Base-by-base conservation (phyloP, 495 filamentous ascomycete genomes). In the Ascodesmis nigricans region DNA sequence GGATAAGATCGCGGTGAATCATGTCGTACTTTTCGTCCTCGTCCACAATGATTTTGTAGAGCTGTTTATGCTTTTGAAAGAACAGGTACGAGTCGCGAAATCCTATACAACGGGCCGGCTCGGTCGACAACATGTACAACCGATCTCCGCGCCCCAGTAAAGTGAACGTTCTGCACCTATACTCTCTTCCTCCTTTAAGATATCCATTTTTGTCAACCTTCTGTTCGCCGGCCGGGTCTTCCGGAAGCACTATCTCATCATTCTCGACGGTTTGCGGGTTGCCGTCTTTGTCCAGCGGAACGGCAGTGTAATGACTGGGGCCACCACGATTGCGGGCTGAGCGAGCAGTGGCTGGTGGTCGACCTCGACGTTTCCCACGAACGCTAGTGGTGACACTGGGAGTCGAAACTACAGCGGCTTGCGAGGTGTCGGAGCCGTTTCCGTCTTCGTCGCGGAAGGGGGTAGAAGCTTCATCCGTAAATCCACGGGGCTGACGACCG, bases 11-110 rank as follows among this genome's bases (percentile, higher is more conserved):
- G 30, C 87, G 75, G 25, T 82, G 79, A 42, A 97, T 97, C 53
- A 93, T 65, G 49, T 91, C 83, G 33, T 71, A 75, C 58, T 92
- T 93, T 41, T 82, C 79, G 13, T 82, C 74, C 35, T 92, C 82
- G 38, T 80, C 79, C 43, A 91, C 73, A 43, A 92, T 87, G 47
- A 93, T 87, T 59, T 93, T 93, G 63, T 80, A 82, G 13, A 93
- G 73, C 47, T 81, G 69, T 50, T 75, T 77, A 59, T 93, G 83
- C 52, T 91, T 91, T 45, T 83, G 84, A 63, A 97, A 97, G 63
- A 97, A 97, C 10, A 97, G 65, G 52, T 97, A 97, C 37, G 78
- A 87, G 57, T 97, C 87, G 35, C 87, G 62, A 64, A 97, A 97
- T 4, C 87, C 87, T 31, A 91, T 84, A 47, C 87, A 97, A 37